Evolutionary conservation across 257 asterid genomes (phyloP).

Genomic region (Thymus mandschuricus): DNA sequence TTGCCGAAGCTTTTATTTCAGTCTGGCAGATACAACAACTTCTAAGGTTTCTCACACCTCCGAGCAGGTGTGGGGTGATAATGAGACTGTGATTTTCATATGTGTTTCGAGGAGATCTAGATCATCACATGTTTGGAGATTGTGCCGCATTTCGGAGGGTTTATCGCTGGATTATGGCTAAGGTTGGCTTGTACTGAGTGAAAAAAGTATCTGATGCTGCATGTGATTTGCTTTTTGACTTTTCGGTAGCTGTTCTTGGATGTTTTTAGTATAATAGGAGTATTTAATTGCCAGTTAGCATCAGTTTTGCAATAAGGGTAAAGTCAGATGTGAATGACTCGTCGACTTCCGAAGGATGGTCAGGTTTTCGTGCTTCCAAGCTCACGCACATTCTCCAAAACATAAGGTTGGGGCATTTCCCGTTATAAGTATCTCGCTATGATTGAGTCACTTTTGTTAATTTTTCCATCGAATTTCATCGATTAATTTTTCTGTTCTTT

Average conservation of each 20-base stretch:
- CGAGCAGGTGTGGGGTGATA: conserved; percentile 90
- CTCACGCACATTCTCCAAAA: conserved; percentile 61
- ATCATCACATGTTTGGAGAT: conserved; percentile 92
- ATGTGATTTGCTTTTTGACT: conserved; percentile 37
- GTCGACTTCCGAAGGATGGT: conserved; percentile 55
- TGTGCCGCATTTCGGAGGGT: conserved; percentile 92
- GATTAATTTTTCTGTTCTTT: conserved; percentile 12
- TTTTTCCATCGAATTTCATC: conserved; percentile 3
- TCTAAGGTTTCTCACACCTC: conserved; percentile 86
- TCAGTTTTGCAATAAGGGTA: conserved; percentile 35
- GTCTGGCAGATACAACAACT: conserved; percentile 90
- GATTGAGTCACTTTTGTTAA: background rate
- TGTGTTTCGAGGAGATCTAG: conserved; percentile 79
- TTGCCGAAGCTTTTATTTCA: conserved; percentile 63
- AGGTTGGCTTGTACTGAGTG: conserved; percentile 47
- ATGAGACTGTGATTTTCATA: conserved; percentile 52
- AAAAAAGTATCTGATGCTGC: conserved; percentile 25
- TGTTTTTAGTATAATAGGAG: conserved; percentile 32
- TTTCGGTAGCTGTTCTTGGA: conserved; percentile 29
- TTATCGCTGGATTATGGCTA: conserved; percentile 95
- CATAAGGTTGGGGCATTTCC: conserved; percentile 68
- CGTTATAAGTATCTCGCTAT: conserved; percentile 13
- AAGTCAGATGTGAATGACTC: conserved; percentile 55
- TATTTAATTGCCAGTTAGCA: conserved; percentile 36
- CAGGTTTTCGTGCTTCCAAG: conserved; percentile 89